These are phyloP conservation scores for Diaporthe australafricana DNA, from an alignment of 2,329 filamentous ascomycete genomes.

Conservation along the genomic window DNA sequence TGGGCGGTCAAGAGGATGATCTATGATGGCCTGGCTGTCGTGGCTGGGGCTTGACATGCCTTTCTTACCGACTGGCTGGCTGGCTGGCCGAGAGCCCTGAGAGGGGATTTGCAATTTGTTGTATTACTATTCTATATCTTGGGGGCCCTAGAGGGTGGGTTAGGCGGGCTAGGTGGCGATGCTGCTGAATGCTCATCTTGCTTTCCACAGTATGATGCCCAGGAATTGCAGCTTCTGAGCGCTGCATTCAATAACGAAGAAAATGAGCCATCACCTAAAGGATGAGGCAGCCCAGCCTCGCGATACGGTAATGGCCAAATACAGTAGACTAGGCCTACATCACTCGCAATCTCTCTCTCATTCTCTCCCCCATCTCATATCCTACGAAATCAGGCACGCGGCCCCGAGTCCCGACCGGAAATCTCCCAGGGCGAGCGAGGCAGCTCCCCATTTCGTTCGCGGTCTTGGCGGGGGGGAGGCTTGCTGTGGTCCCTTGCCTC, in stretches of 20 bases:
- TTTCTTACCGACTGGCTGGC: not conserved
- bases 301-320: constrained; percentile 1
- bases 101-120: not conserved
- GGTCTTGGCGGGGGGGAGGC: constrained; percentile 27
- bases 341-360: constrained; percentile 22
- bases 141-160: not conserved
- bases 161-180: not conserved
- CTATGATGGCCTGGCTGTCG: constrained; percentile 93
- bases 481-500: too few species aligned
- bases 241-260: not conserved
- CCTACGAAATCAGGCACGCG: constrained; percentile 8
- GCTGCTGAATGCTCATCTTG: constrained; percentile 11
- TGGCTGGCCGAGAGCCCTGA: not conserved
- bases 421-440: not conserved
- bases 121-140: constrained; percentile 17
- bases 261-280: not conserved
- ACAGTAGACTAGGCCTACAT: constrained; percentile 3
- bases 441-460: not conserved
- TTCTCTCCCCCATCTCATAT: not conserved
- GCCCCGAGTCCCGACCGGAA: not conserved
- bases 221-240: not conserved
- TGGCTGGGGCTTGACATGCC: constrained; percentile 73
- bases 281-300: constrained; percentile 14
- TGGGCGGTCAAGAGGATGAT: constrained; percentile 91
- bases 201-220: not conserved